Evolutionary conservation across 495 filamentous ascomycete genomes (phyloP).

Genomic region (Glonium stellatum): DNA sequence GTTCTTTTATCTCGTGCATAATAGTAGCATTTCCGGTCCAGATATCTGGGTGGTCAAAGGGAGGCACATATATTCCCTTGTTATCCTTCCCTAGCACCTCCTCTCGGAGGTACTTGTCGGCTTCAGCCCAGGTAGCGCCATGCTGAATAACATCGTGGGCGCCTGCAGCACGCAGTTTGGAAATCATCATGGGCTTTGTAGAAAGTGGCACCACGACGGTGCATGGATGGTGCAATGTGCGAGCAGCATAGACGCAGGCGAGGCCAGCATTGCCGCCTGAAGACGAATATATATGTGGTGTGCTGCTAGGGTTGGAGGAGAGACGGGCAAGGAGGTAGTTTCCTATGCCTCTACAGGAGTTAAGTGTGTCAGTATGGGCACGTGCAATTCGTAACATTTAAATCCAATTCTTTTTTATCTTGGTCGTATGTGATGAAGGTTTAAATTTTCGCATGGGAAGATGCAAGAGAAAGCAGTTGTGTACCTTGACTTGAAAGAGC

Average conservation of each 20-base stretch:
- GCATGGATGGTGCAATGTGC: slow-evolving; percentile 57
- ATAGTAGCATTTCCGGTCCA: slow-evolving; percentile 75
- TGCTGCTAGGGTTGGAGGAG: slow-evolving; percentile 33
- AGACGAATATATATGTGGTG: slow-evolving; percentile 77
- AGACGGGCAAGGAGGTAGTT: slow-evolving; percentile 61
- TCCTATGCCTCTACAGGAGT: slow-evolving; percentile 59
- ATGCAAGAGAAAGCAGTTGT: background rate
- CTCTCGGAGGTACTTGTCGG: slow-evolving; percentile 63
- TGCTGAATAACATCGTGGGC: slow-evolving; percentile 63
- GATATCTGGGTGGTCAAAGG: slow-evolving; percentile 80
- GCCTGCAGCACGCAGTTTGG: slow-evolving; percentile 62
- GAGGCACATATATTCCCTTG: slow-evolving; percentile 73
- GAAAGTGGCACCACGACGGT: slow-evolving; percentile 74
- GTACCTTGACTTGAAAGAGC: slow-evolving; percentile 91
- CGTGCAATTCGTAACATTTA: too few species aligned
- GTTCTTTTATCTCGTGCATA: slow-evolving; percentile 62
- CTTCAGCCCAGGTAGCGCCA: slow-evolving; percentile 68
- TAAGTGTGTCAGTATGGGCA: background rate
- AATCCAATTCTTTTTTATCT: too few species aligned
- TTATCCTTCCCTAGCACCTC: slow-evolving; percentile 49
- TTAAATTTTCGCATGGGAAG: background rate
- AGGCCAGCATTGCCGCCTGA: slow-evolving; percentile 88
- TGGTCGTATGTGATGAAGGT: too few species aligned
- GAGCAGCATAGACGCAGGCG: slow-evolving; percentile 75
- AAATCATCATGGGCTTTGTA: slow-evolving; percentile 64